Percentiles rank a stretch among this genome's conserved stretches.
Evolutionary conservation across 495 filamentous ascomycete genomes (phyloP).

Genomic region (Thermochaetoides thermophila): DNA sequence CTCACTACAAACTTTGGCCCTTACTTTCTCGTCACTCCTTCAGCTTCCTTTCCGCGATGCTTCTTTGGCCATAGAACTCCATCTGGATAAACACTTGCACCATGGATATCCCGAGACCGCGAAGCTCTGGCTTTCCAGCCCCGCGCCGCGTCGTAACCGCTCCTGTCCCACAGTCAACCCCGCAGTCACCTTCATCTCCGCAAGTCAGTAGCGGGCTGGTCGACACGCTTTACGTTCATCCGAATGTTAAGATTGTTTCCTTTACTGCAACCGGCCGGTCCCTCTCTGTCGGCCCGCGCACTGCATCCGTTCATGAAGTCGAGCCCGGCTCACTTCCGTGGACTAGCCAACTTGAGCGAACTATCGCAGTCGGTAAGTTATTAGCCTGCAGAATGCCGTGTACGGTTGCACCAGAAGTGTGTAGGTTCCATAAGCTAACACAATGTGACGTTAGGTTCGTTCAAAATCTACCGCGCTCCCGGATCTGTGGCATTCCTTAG

Average conservation of each 20-base stretch:
- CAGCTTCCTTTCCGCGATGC: slow-evolving; percentile 6
- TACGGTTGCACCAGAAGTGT: too few relatives aligned
- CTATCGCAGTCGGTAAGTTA: slow-evolving; percentile 55
- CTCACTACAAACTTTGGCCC: too few relatives aligned
- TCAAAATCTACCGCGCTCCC: slow-evolving; percentile 67
- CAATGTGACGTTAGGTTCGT: slow-evolving; percentile 38
- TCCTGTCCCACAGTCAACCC: slow-evolving; percentile 12
- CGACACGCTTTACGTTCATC: slow-evolving; percentile 57
- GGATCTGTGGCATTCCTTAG: slow-evolving; percentile 73
- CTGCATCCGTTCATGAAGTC: slow-evolving; percentile 19
- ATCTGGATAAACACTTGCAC: too few relatives aligned
- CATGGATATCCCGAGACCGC: slow-evolving; percentile 18
- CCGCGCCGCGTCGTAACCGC: slow-evolving; percentile 30
- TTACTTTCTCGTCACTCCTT: too few relatives aligned
- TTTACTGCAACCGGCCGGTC: slow-evolving; percentile 41
- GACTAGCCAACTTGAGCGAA: slow-evolving; percentile 62
- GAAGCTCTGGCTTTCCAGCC: slow-evolving; percentile 12
- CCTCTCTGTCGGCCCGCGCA: slow-evolving; percentile 18
- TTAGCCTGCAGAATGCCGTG: not conserved
- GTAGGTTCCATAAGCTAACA: too few relatives aligned
- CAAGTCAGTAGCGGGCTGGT: slow-evolving; percentile 27
- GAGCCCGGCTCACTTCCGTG: slow-evolving; percentile 52
- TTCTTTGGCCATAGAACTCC: slow-evolving; percentile 2
- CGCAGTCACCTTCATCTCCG: slow-evolving; percentile 12
- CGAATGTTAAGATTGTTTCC: slow-evolving; percentile 48